Evolutionary conservation across 2,329 filamentous ascomycete species (phyloP).

Genomic region (Botrytis fabae): DNA sequence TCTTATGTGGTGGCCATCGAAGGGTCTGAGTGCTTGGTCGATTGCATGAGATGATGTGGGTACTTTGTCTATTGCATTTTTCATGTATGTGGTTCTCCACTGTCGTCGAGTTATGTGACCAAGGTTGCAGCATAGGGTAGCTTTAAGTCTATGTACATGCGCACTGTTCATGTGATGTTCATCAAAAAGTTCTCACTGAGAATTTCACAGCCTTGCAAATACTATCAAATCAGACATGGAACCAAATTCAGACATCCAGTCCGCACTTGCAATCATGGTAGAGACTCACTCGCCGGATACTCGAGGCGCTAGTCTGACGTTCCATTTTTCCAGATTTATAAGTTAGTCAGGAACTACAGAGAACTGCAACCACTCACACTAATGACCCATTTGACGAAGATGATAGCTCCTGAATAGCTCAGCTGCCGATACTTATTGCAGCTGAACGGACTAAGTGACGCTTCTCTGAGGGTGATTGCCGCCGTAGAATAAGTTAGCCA

Average conservation of each 20-base stretch:
- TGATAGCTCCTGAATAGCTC: not conserved
- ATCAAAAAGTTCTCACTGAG: not conserved
- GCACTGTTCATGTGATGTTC: not conserved
- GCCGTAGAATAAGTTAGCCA: not conserved
- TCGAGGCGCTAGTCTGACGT: not conserved
- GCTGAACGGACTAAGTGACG: not conserved
- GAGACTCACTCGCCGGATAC: not conserved
- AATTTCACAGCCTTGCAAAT: not conserved
- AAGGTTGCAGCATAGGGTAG: not conserved
- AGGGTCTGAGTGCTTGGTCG: not conserved
- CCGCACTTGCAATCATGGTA: not conserved
- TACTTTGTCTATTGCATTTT: not conserved
- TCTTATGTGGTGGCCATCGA: not conserved
- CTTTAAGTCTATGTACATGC: not conserved
- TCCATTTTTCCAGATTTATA: not conserved
- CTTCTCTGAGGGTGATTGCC: not conserved
- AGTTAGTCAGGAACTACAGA: not conserved
- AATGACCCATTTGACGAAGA: not conserved
- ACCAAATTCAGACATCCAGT: not conserved
- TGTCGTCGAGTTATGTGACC: conserved; percentile 1
- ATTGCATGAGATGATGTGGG: conserved; percentile 14
- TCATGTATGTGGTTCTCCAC: conserved; percentile 3
- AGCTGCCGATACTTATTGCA: not conserved
- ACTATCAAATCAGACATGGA: not conserved
- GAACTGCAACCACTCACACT: not conserved